Percentiles rank a stretch among this genome's conserved stretches.
Evolutionary conservation across 495 filamentous ascomycete genomes (phyloP).

Genomic region (Barbatosphaeria neglecta): DNA sequence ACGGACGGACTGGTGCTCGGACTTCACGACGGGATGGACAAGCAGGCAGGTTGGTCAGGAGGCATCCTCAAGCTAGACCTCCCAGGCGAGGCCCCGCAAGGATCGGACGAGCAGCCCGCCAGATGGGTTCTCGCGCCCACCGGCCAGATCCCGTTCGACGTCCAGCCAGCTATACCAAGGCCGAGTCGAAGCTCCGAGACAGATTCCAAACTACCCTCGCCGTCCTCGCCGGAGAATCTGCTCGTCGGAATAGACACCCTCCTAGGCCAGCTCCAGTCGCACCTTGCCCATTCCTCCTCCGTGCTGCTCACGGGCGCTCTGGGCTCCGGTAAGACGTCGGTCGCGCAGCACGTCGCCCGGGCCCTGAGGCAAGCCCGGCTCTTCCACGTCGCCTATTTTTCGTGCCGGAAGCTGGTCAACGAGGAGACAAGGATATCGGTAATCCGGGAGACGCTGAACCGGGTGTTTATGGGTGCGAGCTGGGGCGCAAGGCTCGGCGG

Average conservation of each 20-base stretch:
- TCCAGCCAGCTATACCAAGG: constrained; percentile 56
- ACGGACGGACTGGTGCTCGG: constrained; percentile 77
- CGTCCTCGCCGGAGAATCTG: constrained; percentile 38
- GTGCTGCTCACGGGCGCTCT: constrained; percentile 79
- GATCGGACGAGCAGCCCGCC: constrained; percentile 37
- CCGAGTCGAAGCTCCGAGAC: constrained; percentile 40
- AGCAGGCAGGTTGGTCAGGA: constrained; percentile 48
- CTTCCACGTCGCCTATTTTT: constrained; percentile 69
- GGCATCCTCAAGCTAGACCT: constrained; percentile 70
- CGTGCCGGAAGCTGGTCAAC: constrained; percentile 70
- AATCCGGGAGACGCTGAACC: constrained; percentile 76
- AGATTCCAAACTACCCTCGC: constrained; percentile 38
- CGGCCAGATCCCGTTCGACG: constrained; percentile 54
- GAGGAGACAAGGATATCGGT: constrained; percentile 80
- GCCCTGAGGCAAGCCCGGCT: constrained; percentile 52
- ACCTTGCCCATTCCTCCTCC: constrained; percentile 75
- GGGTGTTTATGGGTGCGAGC: constrained; percentile 74
- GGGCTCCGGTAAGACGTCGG: constrained; percentile 76
- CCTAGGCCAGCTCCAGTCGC: constrained; percentile 54
- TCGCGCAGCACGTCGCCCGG: constrained; percentile 51
- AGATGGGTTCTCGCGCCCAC: constrained; percentile 73
- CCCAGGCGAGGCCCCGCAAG: constrained; percentile 24
- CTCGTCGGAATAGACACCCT: constrained; percentile 79
- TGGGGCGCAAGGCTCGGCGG: constrained; percentile 85
- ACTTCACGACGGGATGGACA: constrained; percentile 23